Evolutionary conservation across 192 early-diverging fungal species (phyloP), one percentile per base, ranked within the genome.

Genomic region (Helicostylum pulchrum): DNA sequence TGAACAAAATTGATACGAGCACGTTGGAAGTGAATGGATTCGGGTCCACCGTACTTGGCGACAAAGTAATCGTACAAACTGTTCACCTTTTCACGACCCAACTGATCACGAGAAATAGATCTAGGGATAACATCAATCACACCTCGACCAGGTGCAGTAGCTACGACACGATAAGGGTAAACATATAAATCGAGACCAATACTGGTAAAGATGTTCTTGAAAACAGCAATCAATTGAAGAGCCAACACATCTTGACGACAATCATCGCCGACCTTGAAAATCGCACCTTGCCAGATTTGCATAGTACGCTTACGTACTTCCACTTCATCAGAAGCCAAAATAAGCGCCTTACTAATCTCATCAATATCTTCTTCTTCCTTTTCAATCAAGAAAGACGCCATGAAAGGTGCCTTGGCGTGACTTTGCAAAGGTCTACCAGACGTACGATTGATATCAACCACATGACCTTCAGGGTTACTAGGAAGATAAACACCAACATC

Each of bases 251-350:
- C 97, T 77, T 99, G 97, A 31, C 97, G 87, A 78, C 97, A 99
- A 78, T 99, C 96, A 65, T 99, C 97, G 61, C 97, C 97, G 48
- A 99, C 96, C 83, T 99, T 99, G 84, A 99, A 99, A 62, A 99
- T 99, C 1, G 94, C 90, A 4, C 90, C 89, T 70, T 93, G 88
- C 77, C 90, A 87, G 3, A 87, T 80, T 64, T 83, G 70, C 19
- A 78, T 65, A 0, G 79, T 82, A 53, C 77, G 74, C 20, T 73
- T 75, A 7, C 60, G 57, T 8, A 75, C 60, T 52, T 65, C 60
- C 0, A 72, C 54, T 9, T 78, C 73, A 23, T 77, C 74, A 36
- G 77, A 67, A 11, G 53, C 20, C 15, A 58, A 73, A 32, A 77
- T 75, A 36, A 82, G 60, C 4, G 74, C 68, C 43, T 70, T 58